These are phyloP conservation scores for Sporothrix pseudoabietina DNA, from an alignment of 2,329 filamentous ascomycete genomes.

Conservation along the genomic window DNA sequence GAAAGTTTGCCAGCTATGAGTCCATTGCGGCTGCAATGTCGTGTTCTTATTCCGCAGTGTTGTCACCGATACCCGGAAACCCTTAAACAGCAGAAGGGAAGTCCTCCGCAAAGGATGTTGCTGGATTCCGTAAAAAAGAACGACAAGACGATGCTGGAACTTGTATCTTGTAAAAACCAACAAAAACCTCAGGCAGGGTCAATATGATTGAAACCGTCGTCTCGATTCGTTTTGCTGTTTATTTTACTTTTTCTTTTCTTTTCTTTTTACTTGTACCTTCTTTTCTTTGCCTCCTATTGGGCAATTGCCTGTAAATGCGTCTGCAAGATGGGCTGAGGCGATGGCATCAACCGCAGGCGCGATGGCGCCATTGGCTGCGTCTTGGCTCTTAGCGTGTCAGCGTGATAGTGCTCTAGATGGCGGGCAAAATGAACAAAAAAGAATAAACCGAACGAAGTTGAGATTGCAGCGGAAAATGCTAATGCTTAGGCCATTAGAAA, in stretches of 20 bases:
- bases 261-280: neutral
- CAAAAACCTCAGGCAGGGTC: neutral
- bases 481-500: neutral
- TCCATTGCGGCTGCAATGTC: neutral
- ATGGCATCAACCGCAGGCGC: constrained; percentile 38
- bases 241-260: neutral
- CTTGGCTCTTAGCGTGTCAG: constrained; percentile 5
- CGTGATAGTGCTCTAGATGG: neutral
- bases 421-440: constrained; percentile 19
- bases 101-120: neutral
- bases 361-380: constrained; percentile 40
- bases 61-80: neutral
- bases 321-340: neutral
- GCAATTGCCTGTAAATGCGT: neutral
- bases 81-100: neutral
- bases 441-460: neutral
- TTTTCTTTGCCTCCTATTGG: constrained; percentile 9
- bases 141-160: neutral
- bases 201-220: neutral
- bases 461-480: neutral
- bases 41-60: neutral
- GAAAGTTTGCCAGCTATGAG: neutral
- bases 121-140: neutral
- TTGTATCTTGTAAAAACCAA: neutral
- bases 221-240: neutral